These are phyloP conservation scores for Apiospora marii DNA, from an alignment of 2,329 filamentous ascomycete species.

Conservation along the genomic window DNA sequence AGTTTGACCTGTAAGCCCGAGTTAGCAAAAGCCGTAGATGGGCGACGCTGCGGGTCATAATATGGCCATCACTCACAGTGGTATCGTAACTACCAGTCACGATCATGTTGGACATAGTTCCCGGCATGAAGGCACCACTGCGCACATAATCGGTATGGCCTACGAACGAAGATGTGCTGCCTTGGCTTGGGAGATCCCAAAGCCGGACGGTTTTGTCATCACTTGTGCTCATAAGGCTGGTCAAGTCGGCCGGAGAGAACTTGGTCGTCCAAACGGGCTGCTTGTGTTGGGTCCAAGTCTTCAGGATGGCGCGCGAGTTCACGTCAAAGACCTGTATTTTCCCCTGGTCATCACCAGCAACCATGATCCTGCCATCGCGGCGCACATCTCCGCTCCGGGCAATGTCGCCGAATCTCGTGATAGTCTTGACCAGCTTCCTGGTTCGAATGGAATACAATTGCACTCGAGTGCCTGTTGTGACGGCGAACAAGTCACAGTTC, in stretches of 20 bases:
- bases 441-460: slow-evolving; percentile 94
- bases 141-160: slow-evolving; percentile 95
- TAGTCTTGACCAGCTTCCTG: slow-evolving; percentile 90
- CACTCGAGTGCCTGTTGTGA: slow-evolving; percentile 92
- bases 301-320: slow-evolving; percentile 84
- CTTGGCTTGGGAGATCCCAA: slow-evolving; percentile 89
- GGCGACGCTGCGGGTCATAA: too few relatives aligned
- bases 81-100: slow-evolving; percentile 94
- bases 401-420: slow-evolving; percentile 91
- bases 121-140: slow-evolving; percentile 84
- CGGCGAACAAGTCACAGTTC: slow-evolving; percentile 80
- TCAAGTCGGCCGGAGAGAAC: slow-evolving; percentile 90
- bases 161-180: slow-evolving; percentile 77
- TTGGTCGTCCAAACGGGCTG: slow-evolving; percentile 92
- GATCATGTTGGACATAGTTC: slow-evolving; percentile 74
- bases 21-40: slow-evolving; percentile 7
- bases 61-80: slow-evolving; percentile 52
- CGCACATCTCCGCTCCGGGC: slow-evolving; percentile 90
- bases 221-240: slow-evolving; percentile 84
- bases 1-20: slow-evolving; percentile 67
- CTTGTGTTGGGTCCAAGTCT: slow-evolving; percentile 94
- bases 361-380: slow-evolving; percentile 85
- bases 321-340: slow-evolving; percentile 96
- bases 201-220: slow-evolving; percentile 93
- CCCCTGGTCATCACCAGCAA: slow-evolving; percentile 90